These are phyloP conservation scores for Aspergillus steynii DNA, from an alignment of 495 filamentous ascomycete species.

Conservation along the genomic window DNA sequence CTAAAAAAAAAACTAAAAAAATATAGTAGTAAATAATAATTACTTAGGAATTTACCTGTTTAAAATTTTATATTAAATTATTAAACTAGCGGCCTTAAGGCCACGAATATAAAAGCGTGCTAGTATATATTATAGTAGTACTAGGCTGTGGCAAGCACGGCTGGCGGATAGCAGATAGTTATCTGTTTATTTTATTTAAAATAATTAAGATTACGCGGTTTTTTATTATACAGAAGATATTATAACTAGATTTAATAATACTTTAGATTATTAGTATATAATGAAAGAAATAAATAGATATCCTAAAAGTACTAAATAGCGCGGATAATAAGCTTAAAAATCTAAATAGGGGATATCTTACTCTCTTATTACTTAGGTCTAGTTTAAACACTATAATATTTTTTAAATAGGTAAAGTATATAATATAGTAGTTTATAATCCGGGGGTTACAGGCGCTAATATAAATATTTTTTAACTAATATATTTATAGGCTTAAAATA, in stretches of 20 bases:
- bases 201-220: constrained; percentile 18
- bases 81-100: constrained; percentile 8
- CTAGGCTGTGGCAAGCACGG: not conserved
- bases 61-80: constrained; percentile 20
- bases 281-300: not conserved
- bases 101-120: constrained; percentile 12
- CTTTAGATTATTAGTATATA: constrained; percentile 4
- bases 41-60: not conserved
- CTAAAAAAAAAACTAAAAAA: not conserved
- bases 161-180: constrained; percentile 6
- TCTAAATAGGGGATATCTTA: constrained; percentile 1
- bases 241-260: constrained; percentile 6
- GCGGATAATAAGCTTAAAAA: not conserved
- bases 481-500: not conserved
- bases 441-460: not conserved
- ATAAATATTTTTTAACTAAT: not conserved
- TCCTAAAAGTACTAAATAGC: not conserved
- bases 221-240: constrained; percentile 14
- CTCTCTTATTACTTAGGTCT: not conserved
- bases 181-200: constrained; percentile 4
- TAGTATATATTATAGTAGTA: constrained; percentile 14
- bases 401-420: not conserved
- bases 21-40: not conserved
- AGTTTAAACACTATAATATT: too few relatives aligned
- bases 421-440: not conserved